Evolutionary conservation across 1,139 yeast genomes (phyloP), one percentile per base, ranked within the genome.

Genomic region (Nakaseomyces glabratus): DNA sequence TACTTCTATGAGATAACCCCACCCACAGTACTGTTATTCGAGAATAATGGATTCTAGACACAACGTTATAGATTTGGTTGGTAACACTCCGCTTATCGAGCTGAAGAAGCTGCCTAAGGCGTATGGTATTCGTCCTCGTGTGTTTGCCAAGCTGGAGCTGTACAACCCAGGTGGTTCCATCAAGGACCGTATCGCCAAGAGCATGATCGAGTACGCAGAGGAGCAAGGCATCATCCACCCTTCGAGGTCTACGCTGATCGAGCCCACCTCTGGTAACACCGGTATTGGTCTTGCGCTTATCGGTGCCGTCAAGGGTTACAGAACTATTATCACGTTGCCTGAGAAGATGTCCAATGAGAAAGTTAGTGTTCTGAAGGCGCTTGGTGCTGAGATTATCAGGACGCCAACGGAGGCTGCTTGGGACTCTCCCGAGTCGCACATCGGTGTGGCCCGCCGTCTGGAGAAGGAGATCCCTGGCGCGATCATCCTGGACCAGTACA

Each of bases 151-250:
- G 54, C 60, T 88, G 42, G 98, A 90, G 58, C 62, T 85, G 40
- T 63, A 70, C 48, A 90, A 90, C 51, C 97, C 97, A 1, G 98
- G 93, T 14, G 97, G 97, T 0, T 82, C 94, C 34, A 94, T 96
- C 23, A 90, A 90, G 53, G 98, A 90, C 53, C 65, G 98, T 36
- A 94, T 90, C 25, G 98, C 97, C 1, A 66, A 84, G 34, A 82
- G 93, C 1, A 81, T 90, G 46, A 80, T 84, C 18, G 79, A 80
- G 51, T 82, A 82, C 55, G 94, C 94, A 16, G 95, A 84, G 59
- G 73, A 71, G 49, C 65, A 69, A 21, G 94, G 95, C 34, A 64
- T 74, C 47, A 81, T 84, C 51, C 81, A 79, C 62, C 93, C 94
- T 13, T 93, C 93, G 2, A 48, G 52, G 38, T 76, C 80, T 54